phyloP scores from a whole-genome alignment of 768 basidiomycete species.

The Suillus occidentalis region DNA sequence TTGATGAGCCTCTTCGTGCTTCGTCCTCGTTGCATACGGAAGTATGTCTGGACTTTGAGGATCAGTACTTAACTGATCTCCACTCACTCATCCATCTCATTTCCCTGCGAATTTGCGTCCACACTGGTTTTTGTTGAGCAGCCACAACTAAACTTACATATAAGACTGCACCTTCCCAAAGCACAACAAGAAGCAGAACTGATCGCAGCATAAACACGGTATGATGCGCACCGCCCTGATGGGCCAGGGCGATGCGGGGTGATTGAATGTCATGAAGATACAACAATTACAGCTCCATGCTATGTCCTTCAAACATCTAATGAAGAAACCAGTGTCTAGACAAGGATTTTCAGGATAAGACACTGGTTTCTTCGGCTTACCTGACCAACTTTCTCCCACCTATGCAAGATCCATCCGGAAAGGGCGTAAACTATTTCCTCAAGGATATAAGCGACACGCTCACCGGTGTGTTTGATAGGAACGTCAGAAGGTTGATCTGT shows the following conservation, averaged over 20 bases:
- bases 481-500: not conserved
- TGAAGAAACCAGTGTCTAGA: not conserved
- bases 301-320: not conserved
- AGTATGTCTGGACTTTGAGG: too few species aligned
- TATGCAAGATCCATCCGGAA: not conserved
- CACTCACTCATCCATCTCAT: not conserved
- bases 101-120: not conserved
- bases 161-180: not conserved
- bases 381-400: not conserved
- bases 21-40: too few species aligned
- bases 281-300: not conserved
- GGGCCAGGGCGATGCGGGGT: not conserved
- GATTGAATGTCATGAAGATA: not conserved
- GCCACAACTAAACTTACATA: not conserved
- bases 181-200: not conserved
- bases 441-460: not conserved
- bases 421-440: not conserved
- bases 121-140: not conserved
- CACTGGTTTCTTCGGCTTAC: not conserved
- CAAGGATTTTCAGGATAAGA: not conserved
- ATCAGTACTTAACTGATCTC: too few species aligned
- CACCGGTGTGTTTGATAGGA: not conserved
- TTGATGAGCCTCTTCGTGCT: too few species aligned
- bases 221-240: not conserved
- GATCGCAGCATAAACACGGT: not conserved